Base-by-base conservation (phyloP, 345 rosid genomes). In the Isatis tinctoria region DNA sequence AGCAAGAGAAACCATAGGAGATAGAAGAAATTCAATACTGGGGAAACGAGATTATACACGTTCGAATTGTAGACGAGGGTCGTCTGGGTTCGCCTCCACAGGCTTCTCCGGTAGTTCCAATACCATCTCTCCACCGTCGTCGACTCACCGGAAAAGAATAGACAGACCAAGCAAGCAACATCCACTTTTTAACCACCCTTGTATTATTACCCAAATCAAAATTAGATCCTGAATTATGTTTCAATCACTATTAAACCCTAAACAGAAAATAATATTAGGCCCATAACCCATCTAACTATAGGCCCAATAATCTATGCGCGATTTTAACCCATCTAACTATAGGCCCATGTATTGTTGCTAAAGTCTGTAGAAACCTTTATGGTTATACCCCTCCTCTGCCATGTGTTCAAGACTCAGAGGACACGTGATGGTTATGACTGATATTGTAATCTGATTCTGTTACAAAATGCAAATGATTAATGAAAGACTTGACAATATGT, bases 51-150 rank as follows among this genome's bases (percentile, higher is more conserved):
- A 6, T 4, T 43, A 22, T 22, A 90, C 97, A 39, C 88, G 85
- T 26, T 85, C 72, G 65, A 87, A 86, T 6, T 81, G 97, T 27
- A 85, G 85, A 41, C 81, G 77, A 18, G 90, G 78, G 61, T 94
- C 95, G 35, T 88, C 83, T 13, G 98, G 97, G 51, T 82, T 85
- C 51, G 85, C 83, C 41, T 87, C 91, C 13, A 87, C 81, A 2
- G 83, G 81, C 51, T 82, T 86, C 84, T 82, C 83, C 79, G 85
- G 67, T 12, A 80, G 79, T 77, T 66, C 71, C 65, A 83, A 65
- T 47, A 18, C 73, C 69, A 58, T 72, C 11, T 72, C 11, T 12
- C 39, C 74, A 27, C 30, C 37, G 12, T 70, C 81, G 37, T 75
- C 83, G 22, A 1, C 68, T 67, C 30, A 67, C 60, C 62, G 74